A percentile compares a stretch with the other conserved stretches of the same genome.
Conservation (phyloP, 164 flowering plant species). For the grape (Vitis vinifera) region DNA sequence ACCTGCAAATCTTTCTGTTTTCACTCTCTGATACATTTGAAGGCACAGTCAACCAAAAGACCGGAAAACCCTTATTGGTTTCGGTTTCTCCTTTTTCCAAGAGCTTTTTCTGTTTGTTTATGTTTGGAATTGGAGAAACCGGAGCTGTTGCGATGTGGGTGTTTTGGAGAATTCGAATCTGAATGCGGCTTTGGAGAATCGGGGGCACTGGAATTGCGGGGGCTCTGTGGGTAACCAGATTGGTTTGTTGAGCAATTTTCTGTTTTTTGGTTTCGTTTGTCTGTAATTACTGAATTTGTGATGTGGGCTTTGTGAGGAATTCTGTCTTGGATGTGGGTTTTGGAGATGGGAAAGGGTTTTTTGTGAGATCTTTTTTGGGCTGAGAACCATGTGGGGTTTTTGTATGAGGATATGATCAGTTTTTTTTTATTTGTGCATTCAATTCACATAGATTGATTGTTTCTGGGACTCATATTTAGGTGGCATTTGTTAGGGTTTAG, state of each 20-base stretch:
- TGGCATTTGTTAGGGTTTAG: conserved; percentile 4
- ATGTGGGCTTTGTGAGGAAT: conserved; percentile 20
- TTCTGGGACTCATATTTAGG: conserved; percentile 2
- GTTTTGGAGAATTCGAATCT: conserved; percentile 5
- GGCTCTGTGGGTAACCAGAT: neutral
- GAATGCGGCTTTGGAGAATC: conserved; percentile 25
- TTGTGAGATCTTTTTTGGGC: neutral
- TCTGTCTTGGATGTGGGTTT: conserved; percentile 20
- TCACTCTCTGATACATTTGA: too few relatives aligned
- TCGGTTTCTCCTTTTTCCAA: neutral
- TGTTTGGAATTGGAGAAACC: conserved; percentile 10
- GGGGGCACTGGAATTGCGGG: conserved; percentile 11
- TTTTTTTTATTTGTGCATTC: neutral
- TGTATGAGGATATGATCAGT: conserved; percentile 2
- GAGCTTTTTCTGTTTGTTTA: neutral
- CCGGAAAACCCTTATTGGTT: neutral
- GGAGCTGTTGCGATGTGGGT: conserved; percentile 8
- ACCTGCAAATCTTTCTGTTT: too few relatives aligned
- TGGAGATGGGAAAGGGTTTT: neutral
- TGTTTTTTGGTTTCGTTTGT: conserved; percentile 3
- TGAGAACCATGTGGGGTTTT: conserved; percentile 6
- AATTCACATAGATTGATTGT: conserved; percentile 3
- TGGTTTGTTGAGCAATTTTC: conserved; percentile 16
- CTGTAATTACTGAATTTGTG: conserved; percentile 6
- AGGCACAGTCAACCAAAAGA: neutral